phyloP scores from a whole-genome alignment of 2,329 filamentous ascomycete genomes.

The Paraphoma chrysanthemicola region DNA sequence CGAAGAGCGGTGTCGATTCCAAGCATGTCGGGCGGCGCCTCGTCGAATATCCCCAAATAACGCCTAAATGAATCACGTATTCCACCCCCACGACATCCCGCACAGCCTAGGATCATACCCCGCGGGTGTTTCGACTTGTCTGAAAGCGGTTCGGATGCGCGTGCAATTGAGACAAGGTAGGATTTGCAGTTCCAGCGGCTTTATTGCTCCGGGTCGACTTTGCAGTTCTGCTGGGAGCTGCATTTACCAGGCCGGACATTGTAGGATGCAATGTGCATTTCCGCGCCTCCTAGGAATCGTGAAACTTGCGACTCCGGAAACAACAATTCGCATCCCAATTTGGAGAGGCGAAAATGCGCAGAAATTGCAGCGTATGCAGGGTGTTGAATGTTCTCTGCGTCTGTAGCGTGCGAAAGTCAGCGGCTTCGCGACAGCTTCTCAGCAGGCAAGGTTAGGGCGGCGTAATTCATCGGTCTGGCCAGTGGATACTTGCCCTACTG shows the following conservation, averaged over 20 bases:
- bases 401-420: slow-evolving; percentile 20
- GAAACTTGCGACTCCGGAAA: neutral
- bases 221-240: neutral
- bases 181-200: slow-evolving; percentile 18
- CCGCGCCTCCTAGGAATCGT: slow-evolving; percentile 13
- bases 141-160: slow-evolving; percentile 9
- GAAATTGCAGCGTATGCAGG: neutral
- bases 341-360: slow-evolving; percentile 3
- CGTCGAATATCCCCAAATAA: slow-evolving; percentile 23
- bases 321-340: neutral
- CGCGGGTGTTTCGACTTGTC: slow-evolving; percentile 14
- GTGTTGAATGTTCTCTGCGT: slow-evolving; percentile 16
- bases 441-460: slow-evolving; percentile 17
- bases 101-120: slow-evolving; percentile 20
- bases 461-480: slow-evolving; percentile 29
- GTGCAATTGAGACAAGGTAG: slow-evolving; percentile 7
- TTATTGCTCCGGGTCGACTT: slow-evolving; percentile 7
- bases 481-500: slow-evolving; percentile 26
- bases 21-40: slow-evolving; percentile 1
- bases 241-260: slow-evolving; percentile 6
- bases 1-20: slow-evolving; percentile 5
- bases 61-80: slow-evolving; percentile 40
- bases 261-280: slow-evolving; percentile 11
- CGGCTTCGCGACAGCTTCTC: slow-evolving; percentile 4
- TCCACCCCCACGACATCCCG: slow-evolving; percentile 33